These are phyloP conservation scores for Fusarium staphyleae DNA, from an alignment of 2,329 filamentous ascomycete species.

Conservation along the genomic window DNA sequence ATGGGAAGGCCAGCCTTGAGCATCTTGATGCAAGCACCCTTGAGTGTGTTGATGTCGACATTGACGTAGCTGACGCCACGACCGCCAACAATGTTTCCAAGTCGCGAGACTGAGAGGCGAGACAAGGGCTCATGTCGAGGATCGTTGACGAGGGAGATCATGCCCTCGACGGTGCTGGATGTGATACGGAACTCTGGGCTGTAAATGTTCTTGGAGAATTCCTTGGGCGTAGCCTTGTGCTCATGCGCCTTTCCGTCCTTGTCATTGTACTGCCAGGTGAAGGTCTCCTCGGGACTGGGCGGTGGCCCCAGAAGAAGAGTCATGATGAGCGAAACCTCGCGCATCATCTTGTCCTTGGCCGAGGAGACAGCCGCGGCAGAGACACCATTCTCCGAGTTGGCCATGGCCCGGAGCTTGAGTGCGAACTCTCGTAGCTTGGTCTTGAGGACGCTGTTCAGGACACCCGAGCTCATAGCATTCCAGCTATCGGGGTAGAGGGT, in stretches of 20 bases:
- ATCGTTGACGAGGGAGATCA: constrained; percentile 86
- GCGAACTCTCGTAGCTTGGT: constrained; percentile 89
- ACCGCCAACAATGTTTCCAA: constrained; percentile 83
- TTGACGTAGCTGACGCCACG: constrained; percentile 82
- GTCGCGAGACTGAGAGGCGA: constrained; percentile 76
- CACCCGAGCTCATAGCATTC: constrained; percentile 74
- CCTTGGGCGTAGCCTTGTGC: constrained; percentile 69
- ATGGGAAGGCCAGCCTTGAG: constrained; percentile 79
- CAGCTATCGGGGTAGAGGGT: constrained; percentile 81
- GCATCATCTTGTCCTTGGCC: constrained; percentile 76
- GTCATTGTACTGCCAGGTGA: constrained; percentile 83
- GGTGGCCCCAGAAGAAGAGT: constrained; percentile 84
- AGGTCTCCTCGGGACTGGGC: constrained; percentile 71
- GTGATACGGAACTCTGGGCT: constrained; percentile 65
- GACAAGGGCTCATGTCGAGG: constrained; percentile 77
- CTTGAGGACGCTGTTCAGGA: constrained; percentile 77
- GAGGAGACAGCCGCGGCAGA: constrained; percentile 51
- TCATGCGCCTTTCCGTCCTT: constrained; percentile 68
- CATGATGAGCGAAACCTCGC: constrained; percentile 81
- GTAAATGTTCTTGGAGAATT: constrained; percentile 74
- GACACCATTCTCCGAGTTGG: constrained; percentile 43
- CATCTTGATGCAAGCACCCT: constrained; percentile 77
- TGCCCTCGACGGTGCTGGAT: constrained; percentile 66
- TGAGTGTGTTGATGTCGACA: constrained; percentile 76
- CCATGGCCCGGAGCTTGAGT: constrained; percentile 70